Conservation (phyloP, 331 rosid species). For the Dryas integrifolia region DNA sequence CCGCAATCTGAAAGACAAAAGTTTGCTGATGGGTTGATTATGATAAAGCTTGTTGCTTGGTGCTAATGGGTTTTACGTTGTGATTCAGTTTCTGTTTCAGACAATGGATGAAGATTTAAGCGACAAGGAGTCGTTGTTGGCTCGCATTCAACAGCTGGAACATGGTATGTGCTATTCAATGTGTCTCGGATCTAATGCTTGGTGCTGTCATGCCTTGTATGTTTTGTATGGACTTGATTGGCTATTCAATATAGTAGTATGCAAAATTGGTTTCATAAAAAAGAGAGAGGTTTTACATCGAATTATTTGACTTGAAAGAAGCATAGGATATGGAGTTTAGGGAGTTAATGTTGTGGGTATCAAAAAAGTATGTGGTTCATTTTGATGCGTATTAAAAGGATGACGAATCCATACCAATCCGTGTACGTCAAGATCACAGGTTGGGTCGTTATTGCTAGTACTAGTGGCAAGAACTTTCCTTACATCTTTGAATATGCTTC, state of each 20-base stretch:
- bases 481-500: neutral
- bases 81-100: constrained; percentile 30
- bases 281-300: neutral
- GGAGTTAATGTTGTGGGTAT: neutral
- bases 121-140: constrained; percentile 40
- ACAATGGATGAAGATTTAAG: constrained; percentile 49
- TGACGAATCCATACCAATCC: neutral
- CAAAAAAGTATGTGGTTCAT: neutral
- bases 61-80: constrained; percentile 11
- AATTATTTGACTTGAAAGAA: neutral
- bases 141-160: constrained; percentile 73
- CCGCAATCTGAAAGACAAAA: neutral
- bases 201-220: neutral
- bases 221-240: neutral
- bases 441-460: neutral
- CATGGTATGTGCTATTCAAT: constrained; percentile 45
- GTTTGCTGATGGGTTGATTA: neutral
- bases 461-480: neutral
- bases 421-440: neutral
- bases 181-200: neutral
- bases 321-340: neutral
- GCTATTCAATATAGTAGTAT: neutral
- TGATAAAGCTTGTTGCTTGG: neutral
- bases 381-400: neutral
- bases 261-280: neutral